Percentiles rank a stretch among this genome's conserved stretches.
Evolutionary conservation across 2,329 filamentous ascomycete species (phyloP).

Genomic region (Fusarium miscanthi): DNA sequence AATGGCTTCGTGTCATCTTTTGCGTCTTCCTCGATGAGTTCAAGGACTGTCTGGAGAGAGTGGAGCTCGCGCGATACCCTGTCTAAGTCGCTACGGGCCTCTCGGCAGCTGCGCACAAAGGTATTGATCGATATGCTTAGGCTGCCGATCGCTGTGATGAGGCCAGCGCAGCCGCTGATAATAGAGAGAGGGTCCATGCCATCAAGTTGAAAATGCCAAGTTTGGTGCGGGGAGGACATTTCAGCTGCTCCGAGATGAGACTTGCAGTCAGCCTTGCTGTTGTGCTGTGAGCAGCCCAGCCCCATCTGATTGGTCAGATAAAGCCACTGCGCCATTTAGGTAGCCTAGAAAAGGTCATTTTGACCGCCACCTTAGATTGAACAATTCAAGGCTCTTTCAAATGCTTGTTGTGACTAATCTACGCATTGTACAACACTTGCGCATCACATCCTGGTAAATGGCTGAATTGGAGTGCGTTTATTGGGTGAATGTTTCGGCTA

Average conservation of each 20-base stretch:
- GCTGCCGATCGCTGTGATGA: conserved; percentile 4
- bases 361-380: too few species aligned
- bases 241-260: fast-evolving
- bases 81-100: conserved; percentile 26
- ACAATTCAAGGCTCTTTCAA: too few species aligned
- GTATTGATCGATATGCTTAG: background rate
- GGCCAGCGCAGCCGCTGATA: conserved; percentile 17
- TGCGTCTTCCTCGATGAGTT: conserved; percentile 27
- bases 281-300: too few species aligned
- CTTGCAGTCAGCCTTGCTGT: background rate
- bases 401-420: too few species aligned
- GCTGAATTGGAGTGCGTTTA: background rate
- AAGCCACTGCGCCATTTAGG: too few species aligned
- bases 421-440: too few species aligned
- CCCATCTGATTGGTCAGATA: too few species aligned
- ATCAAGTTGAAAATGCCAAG: fast-evolving
- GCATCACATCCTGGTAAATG: too few species aligned
- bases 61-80: conserved; percentile 28
- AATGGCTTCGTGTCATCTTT: background rate
- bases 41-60: conserved; percentile 20
- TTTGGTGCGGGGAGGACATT: background rate
- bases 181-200: conserved; percentile 26
- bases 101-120: conserved; percentile 26
- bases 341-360: too few species aligned
- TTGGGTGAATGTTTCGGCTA: background rate